Evolutionary conservation across 2,329 filamentous ascomycete genomes (phyloP), one percentile per base, ranked within the genome.

Genomic region (Gaeumannomyces tritici): DNA sequence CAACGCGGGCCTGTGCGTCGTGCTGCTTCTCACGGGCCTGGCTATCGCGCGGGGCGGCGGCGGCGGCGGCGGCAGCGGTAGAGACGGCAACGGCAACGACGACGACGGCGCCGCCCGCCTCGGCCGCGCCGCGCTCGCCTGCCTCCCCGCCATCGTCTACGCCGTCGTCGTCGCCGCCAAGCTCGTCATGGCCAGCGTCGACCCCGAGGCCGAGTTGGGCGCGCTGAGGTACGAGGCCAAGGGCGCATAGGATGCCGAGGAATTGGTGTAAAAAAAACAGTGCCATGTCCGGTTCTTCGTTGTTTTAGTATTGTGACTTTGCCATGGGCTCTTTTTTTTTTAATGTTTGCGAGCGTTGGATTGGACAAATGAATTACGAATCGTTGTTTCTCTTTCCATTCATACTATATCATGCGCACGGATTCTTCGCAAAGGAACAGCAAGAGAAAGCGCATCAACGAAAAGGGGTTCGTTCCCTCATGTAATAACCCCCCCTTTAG

Each of bases 191-290:
- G 80, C 81, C 4, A 80, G 85, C 59, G 82, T 92, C 11, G 87
- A 92, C 74, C 83, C 89, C 6, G 86, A 84, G 69, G 75, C 77
- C 65, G 88, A 89, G 69, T 73, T 93, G 67, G 76, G 80, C 59
- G 76, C 74, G 62, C 75, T 90, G 69, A 83, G 77, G 71, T 90
- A 90, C 74, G 78, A 80, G 62, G 88, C 85, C 70, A 90, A 88
- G 70, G 87, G 88, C 3, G 88, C 87, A 55, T 89, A 67, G 68
- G 28, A 5, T n/a, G n/a, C n/a, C n/a, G 28, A 6, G 26, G 5
- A 27, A 3, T 4, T 21, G 13, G 42, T 31, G 42, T 2, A 4
- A 21, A 18, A 18, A 42, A 35, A 35, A 18, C 35, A 42, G 35
- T 13, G 6, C 18, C 35, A 42, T 15, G 35, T 6, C 35, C 13